These are phyloP conservation scores for Colletotrichum sidae DNA, from an alignment of 2,329 filamentous ascomycete genomes.

Conservation along the genomic window DNA sequence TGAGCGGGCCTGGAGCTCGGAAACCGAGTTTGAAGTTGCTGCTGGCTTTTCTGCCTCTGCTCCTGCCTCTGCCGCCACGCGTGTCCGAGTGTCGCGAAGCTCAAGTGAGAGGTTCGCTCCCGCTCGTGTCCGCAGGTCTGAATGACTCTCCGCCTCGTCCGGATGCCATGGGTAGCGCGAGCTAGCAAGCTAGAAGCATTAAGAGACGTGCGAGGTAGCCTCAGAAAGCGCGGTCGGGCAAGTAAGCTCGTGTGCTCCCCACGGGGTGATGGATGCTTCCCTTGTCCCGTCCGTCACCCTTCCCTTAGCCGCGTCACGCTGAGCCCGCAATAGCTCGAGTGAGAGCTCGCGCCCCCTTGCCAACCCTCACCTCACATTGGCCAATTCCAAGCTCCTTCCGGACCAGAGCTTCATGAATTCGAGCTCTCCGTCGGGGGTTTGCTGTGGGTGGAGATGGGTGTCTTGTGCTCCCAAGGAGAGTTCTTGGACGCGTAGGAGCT, in stretches of 20 bases:
- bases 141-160: too few species aligned
- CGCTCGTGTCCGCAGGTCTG: too few species aligned
- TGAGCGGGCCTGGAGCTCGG: constrained; percentile 5
- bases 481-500: too few species aligned
- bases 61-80: too few species aligned
- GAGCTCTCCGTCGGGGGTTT: constrained; percentile 11
- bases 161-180: too few species aligned
- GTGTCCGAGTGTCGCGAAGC: too few species aligned
- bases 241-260: constrained; percentile 5
- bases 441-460: constrained; percentile 20
- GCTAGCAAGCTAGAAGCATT: neutral
- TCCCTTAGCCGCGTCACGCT: constrained; percentile 11
- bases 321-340: constrained; percentile 19
- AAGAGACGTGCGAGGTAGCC: neutral
- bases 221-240: neutral
- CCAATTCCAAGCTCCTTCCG: constrained; percentile 26
- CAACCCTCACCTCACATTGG: constrained; percentile 36
- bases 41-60: neutral
- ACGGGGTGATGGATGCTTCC: constrained; percentile 22
- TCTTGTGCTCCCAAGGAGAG: neutral
- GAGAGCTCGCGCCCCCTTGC: constrained; percentile 18
- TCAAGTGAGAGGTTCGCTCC: too few species aligned
- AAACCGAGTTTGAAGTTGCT: neutral
- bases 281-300: constrained; percentile 11
- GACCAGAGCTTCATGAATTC: neutral